Base-by-base conservation (phyloP, 495 filamentous ascomycete species). In the Penicillium ucsense region DNA sequence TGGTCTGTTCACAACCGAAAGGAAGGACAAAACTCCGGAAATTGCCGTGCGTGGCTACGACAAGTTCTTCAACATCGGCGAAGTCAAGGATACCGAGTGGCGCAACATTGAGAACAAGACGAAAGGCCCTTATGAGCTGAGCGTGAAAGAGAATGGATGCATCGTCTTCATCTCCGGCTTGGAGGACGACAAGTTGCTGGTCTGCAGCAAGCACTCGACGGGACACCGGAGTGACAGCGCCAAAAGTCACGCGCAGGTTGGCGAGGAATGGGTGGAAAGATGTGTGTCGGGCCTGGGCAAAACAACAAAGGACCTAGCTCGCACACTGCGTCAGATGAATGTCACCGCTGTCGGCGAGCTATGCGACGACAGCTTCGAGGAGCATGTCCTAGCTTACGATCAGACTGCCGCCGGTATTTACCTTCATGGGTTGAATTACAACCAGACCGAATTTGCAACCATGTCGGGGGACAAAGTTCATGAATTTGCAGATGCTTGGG, bases 151-250 rank as follows among this genome's bases (percentile, higher is more conserved):
- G 63, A 98, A 98, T 62, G 92, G 92, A 6, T 98, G 92, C 58
- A 98, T 98, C 65, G 96, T 98, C 39, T 98, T 98, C 70, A 86
- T 97, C 39, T 85, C 88, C 28, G 92, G 88, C 6, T 72, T 98
- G 28, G 84, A 92, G 54, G 89, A 94, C 54, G 90, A 76, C 38
- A 85, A 84, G 2, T 69, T 98, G 28, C 72, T 98, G 5, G 89
- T 97, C 11, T 97, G 91, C 76, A 96, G 91, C 73, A 98, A 98
- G 61, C 94, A 98, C 67, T 96, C 92, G 6, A 95, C 89, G 3
- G 92, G 92, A 27, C 67, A 73, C 20, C 76, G 92, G 27, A 57
- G 61, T 8, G 87, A 94, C 56, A 60, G 67, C 20, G 74, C 78
- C 8, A 37, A 83, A 35, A 95, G 87, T 67, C 92, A 98, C 70